These are phyloP conservation scores for Solanum hybrid DNA, from an alignment of 305 asterid genomes.

Conservation along the genomic window DNA sequence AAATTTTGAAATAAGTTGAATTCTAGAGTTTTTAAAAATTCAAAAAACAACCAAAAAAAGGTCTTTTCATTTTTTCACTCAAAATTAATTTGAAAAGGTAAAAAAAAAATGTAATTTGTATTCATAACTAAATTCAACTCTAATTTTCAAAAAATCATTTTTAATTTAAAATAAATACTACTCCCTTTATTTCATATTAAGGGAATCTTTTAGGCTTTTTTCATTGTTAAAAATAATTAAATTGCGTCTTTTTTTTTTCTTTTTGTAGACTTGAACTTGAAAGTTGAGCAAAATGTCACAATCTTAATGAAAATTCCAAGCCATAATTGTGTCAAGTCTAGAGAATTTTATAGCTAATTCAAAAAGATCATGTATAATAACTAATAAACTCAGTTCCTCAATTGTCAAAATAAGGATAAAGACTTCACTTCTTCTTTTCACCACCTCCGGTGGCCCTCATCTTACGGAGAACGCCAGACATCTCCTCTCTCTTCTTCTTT, in stretches of 20 bases:
- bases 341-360: neutral
- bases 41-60: neutral
- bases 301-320: neutral
- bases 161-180: too few relatives aligned
- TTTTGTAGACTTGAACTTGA: neutral
- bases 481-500: slow-evolving; percentile 78
- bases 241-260: too few relatives aligned
- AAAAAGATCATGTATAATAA: neutral
- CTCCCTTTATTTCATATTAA: neutral
- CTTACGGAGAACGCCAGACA: slow-evolving; percentile 63
- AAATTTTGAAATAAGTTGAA: neutral
- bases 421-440: slow-evolving; percentile 74
- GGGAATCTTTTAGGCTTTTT: neutral
- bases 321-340: neutral
- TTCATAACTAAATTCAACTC: neutral
- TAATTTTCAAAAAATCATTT: neutral
- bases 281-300: neutral
- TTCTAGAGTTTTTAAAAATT: neutral
- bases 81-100: neutral
- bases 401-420: neutral
- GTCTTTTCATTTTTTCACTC: neutral
- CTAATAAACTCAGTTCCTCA: neutral
- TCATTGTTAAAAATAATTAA: neutral
- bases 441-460: slow-evolving; percentile 91
- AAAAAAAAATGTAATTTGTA: too few relatives aligned